Evolutionary conservation across 495 filamentous ascomycete genomes (phyloP).

Genomic region (Evansstolkia leycettana): DNA sequence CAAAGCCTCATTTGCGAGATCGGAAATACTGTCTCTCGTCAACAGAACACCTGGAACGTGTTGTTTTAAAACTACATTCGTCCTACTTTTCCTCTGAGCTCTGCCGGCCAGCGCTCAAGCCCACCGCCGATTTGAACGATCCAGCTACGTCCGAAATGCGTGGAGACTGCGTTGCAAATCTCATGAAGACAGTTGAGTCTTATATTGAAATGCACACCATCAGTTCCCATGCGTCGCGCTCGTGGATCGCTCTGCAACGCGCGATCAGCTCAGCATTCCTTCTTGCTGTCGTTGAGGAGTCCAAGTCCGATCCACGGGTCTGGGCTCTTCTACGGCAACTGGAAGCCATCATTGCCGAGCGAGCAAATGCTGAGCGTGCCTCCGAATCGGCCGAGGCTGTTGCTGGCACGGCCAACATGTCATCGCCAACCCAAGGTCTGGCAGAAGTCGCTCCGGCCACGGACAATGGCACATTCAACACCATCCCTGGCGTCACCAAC

Average conservation of each 20-base stretch:
- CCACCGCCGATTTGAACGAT: constrained; percentile 16
- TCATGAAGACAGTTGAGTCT: constrained; percentile 33
- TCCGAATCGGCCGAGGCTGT: constrained; percentile 10
- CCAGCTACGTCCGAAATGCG: constrained; percentile 31
- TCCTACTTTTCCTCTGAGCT: constrained; percentile 50
- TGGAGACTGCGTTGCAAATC: constrained; percentile 25
- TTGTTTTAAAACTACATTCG: constrained; percentile 43
- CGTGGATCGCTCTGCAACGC: constrained; percentile 35
- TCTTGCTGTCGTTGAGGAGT: constrained; percentile 32
- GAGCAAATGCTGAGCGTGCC: constrained; percentile 17
- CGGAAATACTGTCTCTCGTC: constrained; percentile 31
- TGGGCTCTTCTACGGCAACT: constrained; percentile 28
- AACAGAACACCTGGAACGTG: constrained; percentile 41
- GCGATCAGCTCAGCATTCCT: constrained; percentile 37
- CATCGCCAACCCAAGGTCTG: constrained; percentile 11
- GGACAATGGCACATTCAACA: constrained; percentile 14
- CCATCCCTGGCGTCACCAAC: constrained; percentile 19
- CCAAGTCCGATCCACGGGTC: constrained; percentile 24
- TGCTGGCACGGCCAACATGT: constrained; percentile 6
- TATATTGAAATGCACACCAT: constrained; percentile 35
- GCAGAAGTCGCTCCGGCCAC: constrained; percentile 2
- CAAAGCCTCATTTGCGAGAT: constrained; percentile 40
- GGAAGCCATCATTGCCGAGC: constrained; percentile 32
- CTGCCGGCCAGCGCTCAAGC: constrained; percentile 44
- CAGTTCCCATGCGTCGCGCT: constrained; percentile 30